phyloP scores from a whole-genome alignment of 2,329 filamentous ascomycete genomes.

The Neonectria neomacrospora region DNA sequence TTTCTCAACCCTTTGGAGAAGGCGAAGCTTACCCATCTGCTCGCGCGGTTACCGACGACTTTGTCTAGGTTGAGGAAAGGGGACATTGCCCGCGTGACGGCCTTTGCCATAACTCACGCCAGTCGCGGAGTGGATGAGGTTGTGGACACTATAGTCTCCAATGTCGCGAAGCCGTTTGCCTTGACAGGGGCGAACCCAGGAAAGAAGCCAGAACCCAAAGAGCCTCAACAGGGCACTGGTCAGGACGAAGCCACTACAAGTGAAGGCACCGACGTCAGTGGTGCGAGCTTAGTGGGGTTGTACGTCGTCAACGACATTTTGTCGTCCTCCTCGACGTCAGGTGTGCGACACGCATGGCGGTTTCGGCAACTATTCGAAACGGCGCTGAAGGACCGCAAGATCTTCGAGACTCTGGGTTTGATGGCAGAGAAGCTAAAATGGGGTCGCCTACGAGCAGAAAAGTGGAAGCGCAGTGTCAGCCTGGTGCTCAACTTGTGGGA shows the following conservation, averaged over 20 bases:
- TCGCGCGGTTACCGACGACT: constrained; percentile 83
- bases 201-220: constrained; percentile 53
- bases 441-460: constrained; percentile 84
- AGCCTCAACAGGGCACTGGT: constrained; percentile 37
- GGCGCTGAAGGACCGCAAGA: constrained; percentile 72
- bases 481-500: constrained; percentile 78
- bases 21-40: constrained; percentile 83
- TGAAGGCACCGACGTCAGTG: constrained; percentile 70
- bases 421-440: constrained; percentile 78
- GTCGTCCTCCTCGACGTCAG: constrained; percentile 79
- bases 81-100: constrained; percentile 85
- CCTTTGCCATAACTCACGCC: constrained; percentile 90
- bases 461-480: constrained; percentile 82
- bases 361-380: constrained; percentile 84
- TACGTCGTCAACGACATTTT: constrained; percentile 84
- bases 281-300: constrained; percentile 80
- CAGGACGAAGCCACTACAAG: constrained; percentile 53
- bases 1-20: constrained; percentile 87
- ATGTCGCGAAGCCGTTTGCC: constrained; percentile 81
- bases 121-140: constrained; percentile 89
- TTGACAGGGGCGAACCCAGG: constrained; percentile 77
- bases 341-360: constrained; percentile 86
- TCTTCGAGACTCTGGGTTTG: constrained; percentile 80
- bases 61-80: constrained; percentile 81
- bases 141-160: constrained; percentile 86